Evolutionary conservation across 176 grass and related monocot genomes (phyloP), one percentile per base, ranked within the genome.

Genomic region (Aechmea fasciata): DNA sequence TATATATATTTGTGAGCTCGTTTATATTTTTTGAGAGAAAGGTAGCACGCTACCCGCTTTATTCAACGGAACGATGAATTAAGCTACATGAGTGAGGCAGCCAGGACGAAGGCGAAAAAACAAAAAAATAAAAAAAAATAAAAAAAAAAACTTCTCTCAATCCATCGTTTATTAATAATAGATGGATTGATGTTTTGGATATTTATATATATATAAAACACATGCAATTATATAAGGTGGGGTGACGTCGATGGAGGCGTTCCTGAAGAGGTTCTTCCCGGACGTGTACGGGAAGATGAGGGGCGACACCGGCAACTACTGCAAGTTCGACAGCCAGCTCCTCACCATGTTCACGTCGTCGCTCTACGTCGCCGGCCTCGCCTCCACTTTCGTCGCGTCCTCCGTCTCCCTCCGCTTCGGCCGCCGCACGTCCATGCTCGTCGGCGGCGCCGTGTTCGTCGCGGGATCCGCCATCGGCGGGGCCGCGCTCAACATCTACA

Each of bases 301-400:
- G 24, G 78, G 48, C 1, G 41, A 85, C 29, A 74, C 23, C 54
- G 74, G 83, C 47, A 67, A 97, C 79, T 99, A 99, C 33, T 99
- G 94, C 57, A 61, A 20, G 59, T 93, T 99, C 77, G 64, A 93
- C 69, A 90, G 84, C 63, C 74, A 90, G 80, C 82, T 99, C 57
- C 82, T 99, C 68, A 93, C 81, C 19, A 8, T 81, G 10, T 99
- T 99, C 89, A 99, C 89, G 2, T 93, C 84, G 0, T 93, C 82
- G 11, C 77, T 99, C 48, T 93, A 99, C 80, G 72, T 90, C 2
- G 89, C 89, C 1, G 94, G 94, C 11, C 89, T 99, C 6, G 11
- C 90, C 8, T 84, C 84, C 0, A 85, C 94, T 1, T 65, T 93
- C 17, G 12, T 78, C 14, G 94, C 89, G 2, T 85, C 94, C 0